Evolutionary conservation across 371 early-diverging fungal species (phyloP).

Genomic region (Haplosporangium sp.): DNA sequence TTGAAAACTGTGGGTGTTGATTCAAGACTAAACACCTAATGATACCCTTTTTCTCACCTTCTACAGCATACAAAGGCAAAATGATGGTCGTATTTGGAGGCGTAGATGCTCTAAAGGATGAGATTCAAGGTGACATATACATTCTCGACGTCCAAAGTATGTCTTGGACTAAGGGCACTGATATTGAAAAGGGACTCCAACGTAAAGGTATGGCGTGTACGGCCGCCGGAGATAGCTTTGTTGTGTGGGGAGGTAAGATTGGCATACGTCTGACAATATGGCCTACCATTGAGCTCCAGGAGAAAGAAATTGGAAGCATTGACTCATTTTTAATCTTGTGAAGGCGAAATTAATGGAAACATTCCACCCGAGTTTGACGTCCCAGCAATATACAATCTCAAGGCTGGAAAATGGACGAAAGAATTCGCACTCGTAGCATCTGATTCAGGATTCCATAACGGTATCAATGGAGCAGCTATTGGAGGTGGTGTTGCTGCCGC

Average conservation of each 20-base stretch:
- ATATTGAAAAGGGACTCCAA: not conserved
- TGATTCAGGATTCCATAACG: too few species aligned
- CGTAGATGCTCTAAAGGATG: not conserved
- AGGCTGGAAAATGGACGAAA: not conserved
- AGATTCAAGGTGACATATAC: not conserved
- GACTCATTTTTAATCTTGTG: too few species aligned
- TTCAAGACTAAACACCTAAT: not conserved
- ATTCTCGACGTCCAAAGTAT: constrained; percentile 5
- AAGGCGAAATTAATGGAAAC: too few species aligned
- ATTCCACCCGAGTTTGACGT: too few species aligned
- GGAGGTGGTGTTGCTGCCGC: too few species aligned
- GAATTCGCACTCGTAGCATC: too few species aligned
- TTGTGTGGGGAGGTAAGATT: constrained; percentile 17
- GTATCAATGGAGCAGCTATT: not conserved
- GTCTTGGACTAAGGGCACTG: not conserved
- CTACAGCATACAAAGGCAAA: constrained; percentile 4
- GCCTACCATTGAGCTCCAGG: too few species aligned
- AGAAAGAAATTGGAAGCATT: too few species aligned
- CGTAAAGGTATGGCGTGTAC: constrained; percentile 9
- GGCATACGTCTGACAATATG: not conserved
- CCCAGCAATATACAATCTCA: not conserved
- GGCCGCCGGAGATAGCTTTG: constrained; percentile 2
- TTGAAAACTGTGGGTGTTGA: not conserved
- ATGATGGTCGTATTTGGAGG: constrained; percentile 12
- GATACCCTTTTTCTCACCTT: not conserved